Evolutionary conservation across 1,139 yeast species (phyloP).

Genomic region (Dujonia santamariae): DNA sequence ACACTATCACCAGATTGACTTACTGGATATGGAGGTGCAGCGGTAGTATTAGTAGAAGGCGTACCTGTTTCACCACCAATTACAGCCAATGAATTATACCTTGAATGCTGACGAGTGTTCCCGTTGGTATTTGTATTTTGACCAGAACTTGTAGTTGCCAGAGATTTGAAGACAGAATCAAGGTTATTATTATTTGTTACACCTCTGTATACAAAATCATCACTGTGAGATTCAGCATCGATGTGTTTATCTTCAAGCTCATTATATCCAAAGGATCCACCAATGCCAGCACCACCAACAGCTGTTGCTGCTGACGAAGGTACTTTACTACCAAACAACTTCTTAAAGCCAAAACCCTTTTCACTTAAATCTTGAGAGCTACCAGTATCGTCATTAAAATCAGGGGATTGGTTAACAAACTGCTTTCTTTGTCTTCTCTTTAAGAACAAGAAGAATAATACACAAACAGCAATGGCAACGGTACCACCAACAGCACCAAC

Average conservation of each 20-base stretch:
- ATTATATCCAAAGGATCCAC: slow-evolving; percentile 16
- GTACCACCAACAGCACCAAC: slow-evolving; percentile 50
- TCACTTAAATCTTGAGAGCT: not conserved
- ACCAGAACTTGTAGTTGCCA: slow-evolving; percentile 23
- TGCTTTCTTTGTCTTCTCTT: slow-evolving; percentile 27
- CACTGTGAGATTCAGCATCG: slow-evolving; percentile 14
- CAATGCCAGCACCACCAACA: slow-evolving; percentile 1
- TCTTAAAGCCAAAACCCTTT: slow-evolving; percentile 19
- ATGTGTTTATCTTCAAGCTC: slow-evolving; percentile 22
- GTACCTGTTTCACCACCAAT: slow-evolving; percentile 6
- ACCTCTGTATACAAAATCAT: slow-evolving; percentile 44
- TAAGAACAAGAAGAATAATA: slow-evolving; percentile 34
- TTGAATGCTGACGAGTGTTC: slow-evolving; percentile 11
- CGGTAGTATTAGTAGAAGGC: slow-evolving; percentile 7
- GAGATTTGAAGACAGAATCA: slow-evolving; percentile 37
- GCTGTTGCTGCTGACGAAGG: slow-evolving; percentile 6
- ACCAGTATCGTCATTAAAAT: slow-evolving; percentile 30
- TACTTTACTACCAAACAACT: slow-evolving; percentile 29
- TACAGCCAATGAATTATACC: slow-evolving; percentile 9
- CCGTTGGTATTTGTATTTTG: slow-evolving; percentile 15
- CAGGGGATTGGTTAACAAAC: slow-evolving; percentile 44
- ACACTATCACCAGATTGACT: not conserved
- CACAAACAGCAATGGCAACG: slow-evolving; percentile 37
- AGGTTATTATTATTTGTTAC: slow-evolving; percentile 45
- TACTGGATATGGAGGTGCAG: slow-evolving; percentile 8